A percentile compares a stretch with the other conserved stretches of the same genome.
Conservation (phyloP, 257 asterid genomes). For the Parsonsia alboflavescens region DNA sequence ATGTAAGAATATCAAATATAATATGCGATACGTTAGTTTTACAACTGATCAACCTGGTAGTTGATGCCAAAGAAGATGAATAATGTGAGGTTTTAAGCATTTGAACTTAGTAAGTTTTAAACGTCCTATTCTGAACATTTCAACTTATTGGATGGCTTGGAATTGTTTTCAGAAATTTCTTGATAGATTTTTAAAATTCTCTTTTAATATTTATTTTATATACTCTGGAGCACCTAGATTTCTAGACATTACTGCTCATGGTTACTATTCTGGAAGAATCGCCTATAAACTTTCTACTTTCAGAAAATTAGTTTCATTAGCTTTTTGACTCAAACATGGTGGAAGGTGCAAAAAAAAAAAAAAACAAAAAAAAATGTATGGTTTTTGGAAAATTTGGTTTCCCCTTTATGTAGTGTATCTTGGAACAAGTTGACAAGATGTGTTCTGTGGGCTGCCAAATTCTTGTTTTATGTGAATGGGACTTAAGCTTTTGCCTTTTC, state of each 20-base stretch:
- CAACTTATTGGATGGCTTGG: background rate
- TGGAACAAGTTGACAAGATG: background rate
- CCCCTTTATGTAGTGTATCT: background rate
- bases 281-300: background rate
- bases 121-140: background rate
- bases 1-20: background rate
- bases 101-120: background rate
- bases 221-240: background rate
- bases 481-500: slow-evolving; percentile 13
- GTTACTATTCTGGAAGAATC: background rate
- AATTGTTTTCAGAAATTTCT: background rate
- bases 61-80: background rate
- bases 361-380: background rate
- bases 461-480: slow-evolving; percentile 6
- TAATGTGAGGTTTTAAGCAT: background rate
- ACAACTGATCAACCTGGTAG: background rate
- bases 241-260: background rate
- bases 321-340: background rate
- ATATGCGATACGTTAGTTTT: background rate
- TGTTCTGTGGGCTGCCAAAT: background rate
- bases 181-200: background rate
- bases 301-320: background rate
- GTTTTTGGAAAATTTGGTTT: background rate
- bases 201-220: background rate
- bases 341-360: background rate